Percentiles rank a stretch among this genome's conserved stretches.
phyloP scores from a whole-genome alignment of 805 yeast species.

The Zygoascus tannicola region DNA sequence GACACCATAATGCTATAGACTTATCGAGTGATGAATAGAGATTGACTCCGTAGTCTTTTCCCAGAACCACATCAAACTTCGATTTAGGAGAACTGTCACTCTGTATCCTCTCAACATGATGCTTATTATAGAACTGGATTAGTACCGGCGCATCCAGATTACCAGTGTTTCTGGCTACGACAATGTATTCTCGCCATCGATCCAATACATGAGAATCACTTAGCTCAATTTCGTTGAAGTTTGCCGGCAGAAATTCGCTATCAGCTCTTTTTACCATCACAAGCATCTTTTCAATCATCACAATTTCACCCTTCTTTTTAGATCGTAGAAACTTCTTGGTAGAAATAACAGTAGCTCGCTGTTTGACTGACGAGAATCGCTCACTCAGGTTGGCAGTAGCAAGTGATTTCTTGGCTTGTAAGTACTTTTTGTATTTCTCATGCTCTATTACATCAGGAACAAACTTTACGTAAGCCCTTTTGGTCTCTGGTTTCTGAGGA shows the following conservation, averaged over 20 bases:
- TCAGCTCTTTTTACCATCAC: conserved; percentile 45
- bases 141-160: conserved; percentile 41
- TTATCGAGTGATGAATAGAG: conserved; percentile 65
- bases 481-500: neutral
- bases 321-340: conserved; percentile 11
- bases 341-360: conserved; percentile 3
- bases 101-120: conserved; percentile 29
- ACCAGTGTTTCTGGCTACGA: conserved; percentile 60
- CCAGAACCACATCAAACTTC: conserved; percentile 18
- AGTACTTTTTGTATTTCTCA: neutral
- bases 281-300: conserved; percentile 59
- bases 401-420: neutral
- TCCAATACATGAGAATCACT: conserved; percentile 50
- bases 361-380: neutral
- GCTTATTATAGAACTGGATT: conserved; percentile 51
- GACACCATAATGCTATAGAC: conserved; percentile 45
- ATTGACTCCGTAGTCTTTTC: conserved; percentile 32
- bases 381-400: neutral
- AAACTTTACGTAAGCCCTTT: neutral
- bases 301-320: conserved; percentile 44
- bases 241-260: conserved; percentile 22
- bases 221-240: conserved; percentile 42
- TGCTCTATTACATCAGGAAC: neutral
- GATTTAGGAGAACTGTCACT: conserved; percentile 13
- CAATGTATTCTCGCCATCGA: conserved; percentile 72